These are phyloP conservation scores for Heracleum sosnowskyi DNA, from an alignment of 129 eudicot genomes.

Conservation along the genomic window DNA sequence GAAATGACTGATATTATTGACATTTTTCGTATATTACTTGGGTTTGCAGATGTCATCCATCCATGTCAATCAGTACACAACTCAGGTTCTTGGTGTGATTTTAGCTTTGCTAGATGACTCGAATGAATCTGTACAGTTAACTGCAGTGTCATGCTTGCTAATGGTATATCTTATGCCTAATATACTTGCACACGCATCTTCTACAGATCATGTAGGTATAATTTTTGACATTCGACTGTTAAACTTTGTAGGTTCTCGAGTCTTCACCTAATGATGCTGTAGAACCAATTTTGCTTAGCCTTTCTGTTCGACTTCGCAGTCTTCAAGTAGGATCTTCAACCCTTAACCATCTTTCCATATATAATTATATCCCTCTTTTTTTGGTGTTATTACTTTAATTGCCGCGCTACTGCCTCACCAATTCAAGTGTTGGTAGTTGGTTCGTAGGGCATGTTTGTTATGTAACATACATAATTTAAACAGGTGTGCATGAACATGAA, in stretches of 20 bases:
- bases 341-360: neutral
- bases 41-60: slow-evolving; percentile 75
- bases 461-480: slow-evolving; percentile 11
- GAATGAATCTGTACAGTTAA: slow-evolving; percentile 86
- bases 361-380: neutral
- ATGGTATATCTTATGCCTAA: slow-evolving; percentile 32
- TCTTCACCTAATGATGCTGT: slow-evolving; percentile 65
- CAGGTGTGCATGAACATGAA: slow-evolving; percentile 71
- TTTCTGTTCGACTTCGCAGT: slow-evolving; percentile 87
- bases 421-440: neutral
- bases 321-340: slow-evolving; percentile 56
- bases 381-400: too few species aligned
- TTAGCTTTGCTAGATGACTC: slow-evolving; percentile 87
- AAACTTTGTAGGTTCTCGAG: slow-evolving; percentile 58
- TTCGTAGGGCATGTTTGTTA: neutral
- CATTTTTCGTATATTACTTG: slow-evolving; percentile 10
- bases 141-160: slow-evolving; percentile 89
- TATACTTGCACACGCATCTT: neutral
- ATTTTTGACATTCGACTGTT: slow-evolving; percentile 5
- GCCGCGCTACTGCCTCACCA: neutral
- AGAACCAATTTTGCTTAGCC: slow-evolving; percentile 68
- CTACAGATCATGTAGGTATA: neutral
- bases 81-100: slow-evolving; percentile 86
- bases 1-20: neutral
- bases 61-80: slow-evolving; percentile 51